Base-by-base conservation (phyloP, 805 yeast genomes). In the Wickerhamomyces hampshirensis region DNA sequence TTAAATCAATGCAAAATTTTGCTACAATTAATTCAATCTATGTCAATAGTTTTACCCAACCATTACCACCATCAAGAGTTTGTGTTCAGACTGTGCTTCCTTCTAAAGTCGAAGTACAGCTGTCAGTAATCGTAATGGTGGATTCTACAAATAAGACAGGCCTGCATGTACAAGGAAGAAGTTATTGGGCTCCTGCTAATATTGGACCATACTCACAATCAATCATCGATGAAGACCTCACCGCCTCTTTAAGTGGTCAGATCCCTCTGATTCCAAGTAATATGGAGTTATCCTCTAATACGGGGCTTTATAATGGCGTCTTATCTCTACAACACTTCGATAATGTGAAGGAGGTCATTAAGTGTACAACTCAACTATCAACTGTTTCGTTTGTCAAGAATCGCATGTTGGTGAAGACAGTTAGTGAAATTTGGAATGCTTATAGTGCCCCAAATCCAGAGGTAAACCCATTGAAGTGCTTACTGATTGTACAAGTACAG, bases 181-280 rank as follows among this genome's bases (percentile, higher is more conserved):
- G 97, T 28, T 89, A 84, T 56, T 93, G 98, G 98, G 98, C 97
- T 0, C 98, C 98, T 0, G 91, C 95, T 26, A 93, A 93, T 48
- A 93, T 93, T 31, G 98, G 98, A 0, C 98, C 98, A 0, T 93
- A 93, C 55, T 91, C 98, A 0, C 98, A 93, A 59, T 74, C 89
- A 0, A 75, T 79, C 9, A 58, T 71, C 5, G 79, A 76, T 43
- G 57, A 51, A 11, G 54, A 54, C 14, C 73, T 76, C 38, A 60
- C 69, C 18, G 58, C 77, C 6, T 79, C 82, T 3, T 66, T 89
- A 10, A 85, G 97, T 34, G 98, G 98, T 0, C 98, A 93, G 62
- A 89, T 93, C 26, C 94, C 96, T 2, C 64, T 93, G 27, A 56
- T 80, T 2, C 97, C 98, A 0, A 58, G 74, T 1, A 58, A 74